Percentiles rank a stretch among this genome's conserved stretches.
Conservation (phyloP, 2,329 filamentous ascomycete species). For the Malbranchea cinnamomea region DNA sequence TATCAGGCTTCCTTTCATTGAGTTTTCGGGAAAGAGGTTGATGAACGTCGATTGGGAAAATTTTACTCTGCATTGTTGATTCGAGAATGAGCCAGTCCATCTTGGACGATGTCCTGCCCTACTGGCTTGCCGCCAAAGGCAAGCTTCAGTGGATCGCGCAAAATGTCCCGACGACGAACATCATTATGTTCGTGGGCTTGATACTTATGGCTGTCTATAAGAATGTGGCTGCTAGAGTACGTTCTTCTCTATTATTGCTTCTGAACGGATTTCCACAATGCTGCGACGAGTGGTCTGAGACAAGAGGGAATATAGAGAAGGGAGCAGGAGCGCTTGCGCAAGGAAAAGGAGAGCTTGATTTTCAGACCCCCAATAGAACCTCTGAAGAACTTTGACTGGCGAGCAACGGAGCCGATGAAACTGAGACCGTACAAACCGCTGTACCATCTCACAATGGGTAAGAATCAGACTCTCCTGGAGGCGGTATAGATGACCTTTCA, state of each 20-base stretch:
- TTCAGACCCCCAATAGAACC: slow-evolving; percentile 16
- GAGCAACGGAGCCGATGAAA: slow-evolving; percentile 36
- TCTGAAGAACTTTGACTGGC: slow-evolving; percentile 36
- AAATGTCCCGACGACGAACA: slow-evolving; percentile 3
- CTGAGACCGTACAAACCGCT: slow-evolving; percentile 45
- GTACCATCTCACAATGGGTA: slow-evolving; percentile 51
- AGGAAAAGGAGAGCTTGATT: neutral
- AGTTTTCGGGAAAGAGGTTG: no score
- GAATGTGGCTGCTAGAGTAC: slow-evolving; percentile 1
- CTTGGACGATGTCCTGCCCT: slow-evolving; percentile 2
- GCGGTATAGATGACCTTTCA: slow-evolving; percentile 1
- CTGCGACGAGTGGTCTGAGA: no score
- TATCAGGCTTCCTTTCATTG: no score
- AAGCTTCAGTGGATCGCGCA: neutral
- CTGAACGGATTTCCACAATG: neutral
- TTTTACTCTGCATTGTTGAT: no score
- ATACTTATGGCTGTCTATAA: slow-evolving; percentile 5
- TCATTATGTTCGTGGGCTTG: slow-evolving; percentile 6
- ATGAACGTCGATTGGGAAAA: no score
- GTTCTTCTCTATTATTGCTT: slow-evolving; percentile 1
- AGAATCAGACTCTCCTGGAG: slow-evolving; percentile 6
- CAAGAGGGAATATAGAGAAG: no score
- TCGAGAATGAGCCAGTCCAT: no score
- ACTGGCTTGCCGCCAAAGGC: slow-evolving; percentile 2
- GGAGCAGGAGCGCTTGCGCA: no score